Evolutionary conservation across 768 basidiomycete genomes (phyloP).

Genomic region (Cystofilobasidium ferigula): DNA sequence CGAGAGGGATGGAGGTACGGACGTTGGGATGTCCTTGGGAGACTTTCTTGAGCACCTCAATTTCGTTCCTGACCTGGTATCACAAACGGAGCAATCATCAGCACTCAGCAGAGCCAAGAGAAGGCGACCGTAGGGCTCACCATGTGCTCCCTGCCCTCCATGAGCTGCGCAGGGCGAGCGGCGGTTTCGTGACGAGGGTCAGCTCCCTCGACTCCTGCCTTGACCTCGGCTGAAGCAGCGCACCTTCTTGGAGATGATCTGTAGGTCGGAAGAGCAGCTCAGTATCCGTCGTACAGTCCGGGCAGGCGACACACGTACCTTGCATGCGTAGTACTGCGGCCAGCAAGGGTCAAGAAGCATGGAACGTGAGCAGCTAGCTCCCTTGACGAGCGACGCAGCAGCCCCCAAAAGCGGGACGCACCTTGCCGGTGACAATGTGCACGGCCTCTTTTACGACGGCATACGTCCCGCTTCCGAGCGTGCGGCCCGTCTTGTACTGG

Average conservation of each 20-base stretch:
- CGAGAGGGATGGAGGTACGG: neutral
- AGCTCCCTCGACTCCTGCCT: no score
- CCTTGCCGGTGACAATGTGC: constrained; percentile 26
- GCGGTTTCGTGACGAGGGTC: neutral
- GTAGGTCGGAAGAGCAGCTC: neutral
- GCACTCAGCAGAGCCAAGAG: neutral
- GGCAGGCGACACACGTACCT: constrained; percentile 46
- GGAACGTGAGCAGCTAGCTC: neutral
- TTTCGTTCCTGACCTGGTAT: constrained; percentile 83
- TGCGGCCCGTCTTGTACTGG: constrained; percentile 73
- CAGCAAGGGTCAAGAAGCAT: neutral
- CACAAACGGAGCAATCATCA: neutral
- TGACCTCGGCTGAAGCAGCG: neutral
- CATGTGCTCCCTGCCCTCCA: constrained; percentile 98
- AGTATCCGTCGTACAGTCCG: neutral
- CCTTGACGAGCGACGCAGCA: no score
- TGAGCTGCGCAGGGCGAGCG: constrained; percentile 50
- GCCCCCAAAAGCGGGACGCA: neutral
- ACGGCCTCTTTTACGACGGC: constrained; percentile 61
- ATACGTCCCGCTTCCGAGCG: constrained; percentile 83
- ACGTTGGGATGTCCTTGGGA: constrained; percentile 77
- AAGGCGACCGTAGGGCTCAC: constrained; percentile 44
- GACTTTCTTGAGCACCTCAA: constrained; percentile 81
- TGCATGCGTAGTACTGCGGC: constrained; percentile 83
- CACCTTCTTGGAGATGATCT: constrained; percentile 27